Percentiles rank a stretch among this genome's conserved stretches.
Conservation (phyloP, 495 filamentous ascomycete species). For the Aspergillus campestris region DNA sequence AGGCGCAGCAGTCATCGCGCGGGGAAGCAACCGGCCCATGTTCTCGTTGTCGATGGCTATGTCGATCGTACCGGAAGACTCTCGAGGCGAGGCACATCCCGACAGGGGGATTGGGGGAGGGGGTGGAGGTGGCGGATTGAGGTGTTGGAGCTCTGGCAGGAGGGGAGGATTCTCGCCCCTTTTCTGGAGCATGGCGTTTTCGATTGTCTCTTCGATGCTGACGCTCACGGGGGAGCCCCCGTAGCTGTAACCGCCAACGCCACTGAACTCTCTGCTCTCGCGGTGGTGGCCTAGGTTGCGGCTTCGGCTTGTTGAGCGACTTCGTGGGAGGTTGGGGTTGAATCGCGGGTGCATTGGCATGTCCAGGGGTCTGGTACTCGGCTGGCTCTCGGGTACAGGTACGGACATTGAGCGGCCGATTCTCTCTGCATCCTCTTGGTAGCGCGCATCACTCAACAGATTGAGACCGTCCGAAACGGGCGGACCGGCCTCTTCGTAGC, state of each 20-base stretch:
- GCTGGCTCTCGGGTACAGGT: constrained; percentile 52
- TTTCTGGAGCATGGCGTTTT: constrained; percentile 32
- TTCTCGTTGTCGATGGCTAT: constrained; percentile 59
- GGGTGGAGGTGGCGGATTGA: constrained; percentile 58
- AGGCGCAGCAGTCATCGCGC: constrained; percentile 35
- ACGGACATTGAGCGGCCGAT: constrained; percentile 66
- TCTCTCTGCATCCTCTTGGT: constrained; percentile 49
- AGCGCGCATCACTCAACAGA: constrained; percentile 54
- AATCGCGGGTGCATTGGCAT: constrained; percentile 50
- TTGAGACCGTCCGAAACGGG: constrained; percentile 49
- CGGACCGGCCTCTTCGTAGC: constrained; percentile 52
- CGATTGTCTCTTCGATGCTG: constrained; percentile 62
- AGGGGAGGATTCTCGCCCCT: constrained; percentile 45
- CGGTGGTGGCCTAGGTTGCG: constrained; percentile 34
- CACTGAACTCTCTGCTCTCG: constrained; percentile 20
- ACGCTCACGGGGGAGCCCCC: constrained; percentile 30
- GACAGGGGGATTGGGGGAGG: constrained; percentile 33
- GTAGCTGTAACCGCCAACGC: constrained; percentile 21
- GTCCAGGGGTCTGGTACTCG: constrained; percentile 33
- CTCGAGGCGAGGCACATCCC: constrained; percentile 28
- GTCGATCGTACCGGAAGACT: constrained; percentile 54
- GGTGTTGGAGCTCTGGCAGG: constrained; percentile 77
- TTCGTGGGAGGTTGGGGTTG: constrained; percentile 44
- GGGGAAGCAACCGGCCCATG: constrained; percentile 27
- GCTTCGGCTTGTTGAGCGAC: constrained; percentile 35